Percentiles rank a stretch among this genome's conserved stretches.
Conservation (phyloP, 2,329 filamentous ascomycete species). For the Talaromyces albobiverticillius region DNA sequence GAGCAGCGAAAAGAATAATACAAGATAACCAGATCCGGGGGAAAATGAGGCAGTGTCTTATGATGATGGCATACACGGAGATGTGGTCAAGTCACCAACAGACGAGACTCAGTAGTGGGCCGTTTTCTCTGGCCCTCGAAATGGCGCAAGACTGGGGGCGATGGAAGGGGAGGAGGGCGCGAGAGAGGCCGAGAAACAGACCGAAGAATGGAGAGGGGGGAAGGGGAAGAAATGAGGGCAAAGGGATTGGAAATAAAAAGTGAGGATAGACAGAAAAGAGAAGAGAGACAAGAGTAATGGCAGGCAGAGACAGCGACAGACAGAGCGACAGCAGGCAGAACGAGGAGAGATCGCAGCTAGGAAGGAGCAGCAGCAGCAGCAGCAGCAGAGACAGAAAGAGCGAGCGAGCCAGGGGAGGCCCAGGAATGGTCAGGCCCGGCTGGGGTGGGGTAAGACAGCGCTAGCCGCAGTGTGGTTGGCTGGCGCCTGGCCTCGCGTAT, state of each 20-base stretch:
- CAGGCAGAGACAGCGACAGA: background rate
- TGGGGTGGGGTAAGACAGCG: background rate
- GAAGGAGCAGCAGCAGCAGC: no score
- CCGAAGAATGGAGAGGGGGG: conserved; percentile 6
- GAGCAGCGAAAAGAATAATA: conserved; percentile 22
- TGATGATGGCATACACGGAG: background rate
- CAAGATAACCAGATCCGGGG: conserved; percentile 11
- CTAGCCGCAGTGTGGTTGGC: background rate
- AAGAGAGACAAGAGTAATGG: no score
- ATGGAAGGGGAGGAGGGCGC: conserved; percentile 14
- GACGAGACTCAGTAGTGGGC: background rate
- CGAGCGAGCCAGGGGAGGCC: conserved; percentile 26
- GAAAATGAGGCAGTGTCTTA: background rate
- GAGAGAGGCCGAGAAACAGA: conserved; percentile 19
- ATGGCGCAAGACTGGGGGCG: background rate
- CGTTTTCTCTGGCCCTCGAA: background rate
- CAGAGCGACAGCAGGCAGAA: background rate
- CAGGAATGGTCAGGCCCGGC: conserved; percentile 10
- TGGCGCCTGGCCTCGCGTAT: background rate
- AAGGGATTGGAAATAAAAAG: no score
- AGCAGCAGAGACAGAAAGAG: conserved; percentile 4
- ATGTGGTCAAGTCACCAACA: background rate
- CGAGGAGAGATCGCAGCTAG: background rate
- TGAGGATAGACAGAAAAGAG: no score
- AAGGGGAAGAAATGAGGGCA: no score